Conservation (phyloP, 495 filamentous ascomycete genomes). For the Trypethelium eluteriae region DNA sequence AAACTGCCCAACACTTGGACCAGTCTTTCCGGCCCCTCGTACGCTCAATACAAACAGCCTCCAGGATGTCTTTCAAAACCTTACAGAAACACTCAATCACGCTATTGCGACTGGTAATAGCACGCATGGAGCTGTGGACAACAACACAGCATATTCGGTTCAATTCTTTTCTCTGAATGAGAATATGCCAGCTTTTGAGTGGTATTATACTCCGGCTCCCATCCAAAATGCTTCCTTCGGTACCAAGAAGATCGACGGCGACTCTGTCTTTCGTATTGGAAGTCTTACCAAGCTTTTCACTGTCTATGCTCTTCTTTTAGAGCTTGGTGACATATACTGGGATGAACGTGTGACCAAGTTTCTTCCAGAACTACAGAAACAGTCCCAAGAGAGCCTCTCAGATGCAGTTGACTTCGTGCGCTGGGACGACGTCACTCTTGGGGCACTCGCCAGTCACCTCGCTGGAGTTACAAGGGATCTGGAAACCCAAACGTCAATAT, state of each 20-base stretch:
- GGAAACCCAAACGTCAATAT: slow-evolving; percentile 15
- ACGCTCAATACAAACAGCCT: slow-evolving; percentile 13
- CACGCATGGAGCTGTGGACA: slow-evolving; percentile 11
- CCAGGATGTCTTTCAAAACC: slow-evolving; percentile 13
- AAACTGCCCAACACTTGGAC: slow-evolving; percentile 18
- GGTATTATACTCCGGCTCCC: slow-evolving; percentile 23
- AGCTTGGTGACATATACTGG: slow-evolving; percentile 38
- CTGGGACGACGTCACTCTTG: slow-evolving; percentile 41
- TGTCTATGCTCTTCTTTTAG: slow-evolving; percentile 40
- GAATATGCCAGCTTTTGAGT: slow-evolving; percentile 24
- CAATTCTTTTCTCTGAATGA: slow-evolving; percentile 10
- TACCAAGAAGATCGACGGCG: slow-evolving; percentile 34
- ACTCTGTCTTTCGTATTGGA: slow-evolving; percentile 44
- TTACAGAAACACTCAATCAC: slow-evolving; percentile 17
- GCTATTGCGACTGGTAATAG: slow-evolving; percentile 13
- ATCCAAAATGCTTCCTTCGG: slow-evolving; percentile 25
- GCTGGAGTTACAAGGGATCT: slow-evolving; percentile 39
- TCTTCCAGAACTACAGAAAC: slow-evolving; percentile 45
- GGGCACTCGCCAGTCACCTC: slow-evolving; percentile 41
- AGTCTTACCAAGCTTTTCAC: slow-evolving; percentile 47
- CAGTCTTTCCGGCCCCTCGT: slow-evolving; percentile 17
- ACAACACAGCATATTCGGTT: slow-evolving; percentile 18
- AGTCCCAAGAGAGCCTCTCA: slow-evolving; percentile 13
- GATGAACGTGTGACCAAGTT: slow-evolving; percentile 45
- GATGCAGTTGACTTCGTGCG: slow-evolving; percentile 28